Evolutionary conservation across 768 basidiomycete genomes (phyloP), one percentile per base, ranked within the genome.

Genomic region (Royoungia palumana): DNA sequence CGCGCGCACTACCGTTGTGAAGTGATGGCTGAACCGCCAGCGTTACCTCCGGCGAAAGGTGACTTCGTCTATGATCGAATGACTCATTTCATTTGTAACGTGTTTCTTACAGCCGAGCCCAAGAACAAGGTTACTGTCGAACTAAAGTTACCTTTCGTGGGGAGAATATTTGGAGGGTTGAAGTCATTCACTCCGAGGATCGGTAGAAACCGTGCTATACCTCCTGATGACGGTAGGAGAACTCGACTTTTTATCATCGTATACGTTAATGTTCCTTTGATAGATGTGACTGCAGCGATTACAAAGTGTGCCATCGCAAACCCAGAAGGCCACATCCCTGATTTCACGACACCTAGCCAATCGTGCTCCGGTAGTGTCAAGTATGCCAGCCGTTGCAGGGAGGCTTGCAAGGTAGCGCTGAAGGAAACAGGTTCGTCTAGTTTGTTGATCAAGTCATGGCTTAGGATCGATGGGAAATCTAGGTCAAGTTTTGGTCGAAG

Each of bases 301-400:
- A 4, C 3, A 6, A 20, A 11, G 19, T 54, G 22, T 17, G 19
- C 30, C 8, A 6, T 12, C 3, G 17, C 14, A 5, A 19, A 27
- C 11, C 6, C 17, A 6, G 21, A 17, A 28, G 32, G 24, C 8
- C n/a, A 21, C 4, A 12, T 11, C 12, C 6, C 5, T 0, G 46
- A 43, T 27, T 38, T 45, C 8, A 27, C n/a, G 4, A 7, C 12
- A 24, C 27, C 27, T 4, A 25, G 22, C 27, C 46, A 28, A 35
- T 25, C 14, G 9, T 19, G 22, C 2, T 20, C 21, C 2, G 1
- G 10, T 4, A 9, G 16, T 13, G 4, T 19, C 24, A 42, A 38
- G 45, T 17, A 19, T 17, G 27, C 13, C 13, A 46, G 47, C 17
- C 36, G 37, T 14, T 57, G 56, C 16, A 58, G 46, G 38, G 32